Conservation (phyloP, 805 yeast genomes). For the Myxozyma mucilagina region DNA sequence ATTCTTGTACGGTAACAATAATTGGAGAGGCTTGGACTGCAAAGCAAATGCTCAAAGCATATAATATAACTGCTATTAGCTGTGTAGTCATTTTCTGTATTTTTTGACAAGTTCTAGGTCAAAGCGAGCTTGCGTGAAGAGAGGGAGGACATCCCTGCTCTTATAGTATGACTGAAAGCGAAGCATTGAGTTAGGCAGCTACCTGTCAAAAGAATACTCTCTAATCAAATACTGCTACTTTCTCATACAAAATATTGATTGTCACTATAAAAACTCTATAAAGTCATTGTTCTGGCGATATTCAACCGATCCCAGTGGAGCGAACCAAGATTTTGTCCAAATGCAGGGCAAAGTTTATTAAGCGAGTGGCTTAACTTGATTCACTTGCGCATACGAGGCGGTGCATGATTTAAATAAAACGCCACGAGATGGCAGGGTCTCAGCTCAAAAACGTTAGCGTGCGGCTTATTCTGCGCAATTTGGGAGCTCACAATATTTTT, state of each 20-base stretch:
- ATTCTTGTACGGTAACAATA: neutral
- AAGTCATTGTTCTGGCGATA: too few species aligned
- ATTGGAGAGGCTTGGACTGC: slow-evolving; percentile 1
- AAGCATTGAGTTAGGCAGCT: too few species aligned
- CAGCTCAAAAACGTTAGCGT: neutral
- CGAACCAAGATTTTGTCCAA: neutral
- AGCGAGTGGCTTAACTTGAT: neutral
- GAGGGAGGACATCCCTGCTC: neutral
- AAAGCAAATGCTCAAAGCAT: neutral
- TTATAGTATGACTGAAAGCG: too few species aligned
- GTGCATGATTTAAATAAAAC: neutral
- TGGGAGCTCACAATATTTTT: neutral
- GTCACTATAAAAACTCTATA: too few species aligned
- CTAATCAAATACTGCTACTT: too few species aligned
- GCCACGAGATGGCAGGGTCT: neutral
- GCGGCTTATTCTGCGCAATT: neutral
- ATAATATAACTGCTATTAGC: neutral
- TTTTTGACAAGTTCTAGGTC: too few species aligned
- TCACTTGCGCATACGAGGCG: neutral
- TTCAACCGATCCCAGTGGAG: too few species aligned
- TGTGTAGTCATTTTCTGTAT: neutral
- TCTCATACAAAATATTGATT: too few species aligned
- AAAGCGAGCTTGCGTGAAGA: neutral
- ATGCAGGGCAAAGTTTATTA: neutral
- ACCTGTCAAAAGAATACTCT: too few species aligned